Conservation (phyloP, 306 rosid genomes). For the Dalbergia cochinchinensis region DNA sequence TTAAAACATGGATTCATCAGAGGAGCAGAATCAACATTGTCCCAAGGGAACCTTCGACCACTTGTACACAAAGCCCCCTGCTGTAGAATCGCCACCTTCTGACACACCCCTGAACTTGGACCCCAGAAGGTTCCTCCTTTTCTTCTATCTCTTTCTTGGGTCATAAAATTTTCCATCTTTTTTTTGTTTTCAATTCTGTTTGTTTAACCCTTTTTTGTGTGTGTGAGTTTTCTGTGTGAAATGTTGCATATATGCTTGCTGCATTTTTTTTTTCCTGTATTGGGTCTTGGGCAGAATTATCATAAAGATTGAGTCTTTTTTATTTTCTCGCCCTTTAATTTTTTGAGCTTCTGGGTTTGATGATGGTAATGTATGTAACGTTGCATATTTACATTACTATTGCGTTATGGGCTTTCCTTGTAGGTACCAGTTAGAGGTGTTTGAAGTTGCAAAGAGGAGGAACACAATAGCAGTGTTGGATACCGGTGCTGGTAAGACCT, state of each 20-base stretch:
- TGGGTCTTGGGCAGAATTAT: conserved; percentile 43
- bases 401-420: not conserved
- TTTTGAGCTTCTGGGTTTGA: not conserved
- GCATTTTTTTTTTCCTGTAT: not conserved
- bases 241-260: not conserved
- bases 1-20: conserved; percentile 46
- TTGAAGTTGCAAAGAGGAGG: conserved; percentile 69
- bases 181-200: not conserved
- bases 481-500: conserved; percentile 82
- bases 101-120: conserved; percentile 37
- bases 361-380: not conserved
- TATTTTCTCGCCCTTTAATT: not conserved
- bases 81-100: conserved; percentile 19
- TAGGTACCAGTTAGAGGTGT: conserved; percentile 77
- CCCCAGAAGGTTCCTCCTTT: conserved; percentile 66
- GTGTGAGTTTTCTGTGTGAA: not conserved
- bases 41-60: conserved; percentile 41
- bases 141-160: not conserved
- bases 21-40: conserved; percentile 4
- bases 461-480: conserved; percentile 88
- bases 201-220: not conserved
- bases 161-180: not conserved
- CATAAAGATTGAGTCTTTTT: conserved; percentile 14
- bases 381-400: conserved; percentile 11
- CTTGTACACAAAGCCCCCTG: conserved; percentile 3